Evolutionary conservation across 2,329 filamentous ascomycete genomes (phyloP).

Genomic region (Neoarthrinium moseri): DNA sequence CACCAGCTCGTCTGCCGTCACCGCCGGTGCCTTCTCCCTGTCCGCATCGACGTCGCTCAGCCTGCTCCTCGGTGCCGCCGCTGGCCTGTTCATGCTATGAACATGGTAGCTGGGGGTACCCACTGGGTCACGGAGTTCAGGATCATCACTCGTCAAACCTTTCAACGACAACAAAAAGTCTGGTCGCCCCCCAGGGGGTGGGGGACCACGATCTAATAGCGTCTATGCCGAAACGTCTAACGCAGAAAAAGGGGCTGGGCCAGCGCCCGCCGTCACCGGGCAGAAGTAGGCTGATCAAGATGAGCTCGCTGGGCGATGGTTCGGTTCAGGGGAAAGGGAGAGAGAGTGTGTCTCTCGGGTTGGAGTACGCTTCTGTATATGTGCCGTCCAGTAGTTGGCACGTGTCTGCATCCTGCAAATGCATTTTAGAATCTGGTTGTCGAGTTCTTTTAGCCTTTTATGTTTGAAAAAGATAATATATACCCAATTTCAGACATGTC

Average conservation of each 20-base stretch:
- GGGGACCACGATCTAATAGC: not conserved
- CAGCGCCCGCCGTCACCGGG: no score
- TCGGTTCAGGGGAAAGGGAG: no score
- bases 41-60: constrained; percentile 21
- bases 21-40: constrained; percentile 16
- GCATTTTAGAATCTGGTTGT: not conserved
- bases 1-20: constrained; percentile 7
- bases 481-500: constrained; percentile 8
- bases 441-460: constrained; percentile 1
- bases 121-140: no score
- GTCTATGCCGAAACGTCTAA: no score
- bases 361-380: not conserved
- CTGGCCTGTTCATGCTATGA: constrained; percentile 40
- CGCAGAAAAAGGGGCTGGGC: no score
- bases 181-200: no score
- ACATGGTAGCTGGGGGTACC: no score
- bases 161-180: no score
- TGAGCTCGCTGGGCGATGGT: not conserved
- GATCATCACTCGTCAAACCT: no score
- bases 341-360: no score
- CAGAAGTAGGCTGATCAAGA: no score
- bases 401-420: not conserved
- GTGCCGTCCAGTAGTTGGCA: not conserved
- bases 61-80: constrained; percentile 38
- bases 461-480: constrained; percentile 12